Evolutionary conservation across 2,329 filamentous ascomycete genomes (phyloP).

Genomic region (Xenosphaeropsis pyriputrescens): DNA sequence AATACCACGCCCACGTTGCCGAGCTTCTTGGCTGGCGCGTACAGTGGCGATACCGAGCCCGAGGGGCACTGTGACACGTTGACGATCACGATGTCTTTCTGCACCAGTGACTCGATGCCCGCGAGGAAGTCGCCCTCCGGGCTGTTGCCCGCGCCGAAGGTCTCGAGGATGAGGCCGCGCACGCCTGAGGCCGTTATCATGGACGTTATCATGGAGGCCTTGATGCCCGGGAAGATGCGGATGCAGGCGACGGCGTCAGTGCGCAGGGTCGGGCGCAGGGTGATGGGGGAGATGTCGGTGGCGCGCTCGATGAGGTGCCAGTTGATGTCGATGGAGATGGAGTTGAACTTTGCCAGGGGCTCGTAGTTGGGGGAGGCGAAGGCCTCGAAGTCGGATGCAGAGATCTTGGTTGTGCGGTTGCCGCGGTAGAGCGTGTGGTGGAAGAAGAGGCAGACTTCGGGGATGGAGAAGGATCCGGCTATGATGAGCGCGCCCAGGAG

Average conservation of each 20-base stretch:
- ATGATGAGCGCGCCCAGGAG: conserved; percentile 55
- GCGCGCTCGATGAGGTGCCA: conserved; percentile 49
- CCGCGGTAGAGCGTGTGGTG: conserved; percentile 57
- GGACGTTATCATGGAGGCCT: conserved; percentile 54
- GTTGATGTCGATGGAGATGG: conserved; percentile 45
- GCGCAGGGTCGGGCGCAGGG: conserved; percentile 42
- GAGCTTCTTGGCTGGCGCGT: conserved; percentile 44
- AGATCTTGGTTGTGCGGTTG: conserved; percentile 54
- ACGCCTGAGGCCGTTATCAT: conserved; percentile 47
- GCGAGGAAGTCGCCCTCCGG: conserved; percentile 42
- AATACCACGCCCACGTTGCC: conserved; percentile 54
- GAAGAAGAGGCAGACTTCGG: conserved; percentile 62
- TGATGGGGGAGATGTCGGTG: conserved; percentile 40
- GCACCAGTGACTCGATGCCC: conserved; percentile 47
- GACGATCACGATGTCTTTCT: conserved; percentile 54
- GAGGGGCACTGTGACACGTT: conserved; percentile 52
- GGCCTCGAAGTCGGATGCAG: conserved; percentile 52
- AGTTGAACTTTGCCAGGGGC: conserved; percentile 45
- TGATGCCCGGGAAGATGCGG: conserved; percentile 59
- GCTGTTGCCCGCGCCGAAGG: conserved; percentile 59
- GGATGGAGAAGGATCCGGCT: conserved; percentile 60
- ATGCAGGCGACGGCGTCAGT: conserved; percentile 58
- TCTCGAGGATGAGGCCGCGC: conserved; percentile 55
- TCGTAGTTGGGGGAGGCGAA: conserved; percentile 54
- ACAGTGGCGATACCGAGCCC: conserved; percentile 39